Base-by-base conservation (phyloP, 2,329 filamentous ascomycete genomes). In the Sporothrix dimorphospora region DNA sequence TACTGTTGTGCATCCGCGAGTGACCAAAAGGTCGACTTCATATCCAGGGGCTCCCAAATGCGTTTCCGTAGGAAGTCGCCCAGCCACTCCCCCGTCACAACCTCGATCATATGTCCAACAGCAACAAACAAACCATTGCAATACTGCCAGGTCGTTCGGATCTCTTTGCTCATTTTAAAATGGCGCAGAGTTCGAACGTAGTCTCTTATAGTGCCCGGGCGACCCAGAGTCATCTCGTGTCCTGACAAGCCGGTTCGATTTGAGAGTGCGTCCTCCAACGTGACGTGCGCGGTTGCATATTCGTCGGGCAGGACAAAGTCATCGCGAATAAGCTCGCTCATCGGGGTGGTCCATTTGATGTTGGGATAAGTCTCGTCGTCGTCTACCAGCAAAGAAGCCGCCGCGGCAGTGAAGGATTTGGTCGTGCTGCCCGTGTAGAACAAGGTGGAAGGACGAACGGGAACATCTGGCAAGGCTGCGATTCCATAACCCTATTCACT, bases 391-490 rank as follows among this genome's bases (percentile, higher is more conserved):
- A 61, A 9, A 38, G 57, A 21, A 0, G 57, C 57, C 30, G 57
- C 57, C 9, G 57, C 57, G 1, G 57, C 57, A 4, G 57, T 61
- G 38, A 61, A 61, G 14, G 57, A 40, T 9, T 61, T 61, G 30
- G 57, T 61, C 30, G 57, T 61, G 34, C 57, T 61, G 57, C 57
- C 57, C 16, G 57, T n/a, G 16, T 21, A 61, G 16, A 61, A 61
- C 19, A 61, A 6, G 16, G 57, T 61, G 9, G 57, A 40, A 14
- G 57, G 57, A 21, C 57, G 19, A 16, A 30, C 16, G 57, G 53
- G 14, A 14, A 16, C 24, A 9, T 30, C 53, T 8, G 53, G 12
- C 27, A 21, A 14, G 8, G 27, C 12, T 6, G 57, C 57, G 3
- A n/a, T 12, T 30, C 57, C 57, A 14, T 61, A 61, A 7, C 57